phyloP scores from a whole-genome alignment of 1,139 yeast genomes.

The Yamadazyma friedrichii region DNA sequence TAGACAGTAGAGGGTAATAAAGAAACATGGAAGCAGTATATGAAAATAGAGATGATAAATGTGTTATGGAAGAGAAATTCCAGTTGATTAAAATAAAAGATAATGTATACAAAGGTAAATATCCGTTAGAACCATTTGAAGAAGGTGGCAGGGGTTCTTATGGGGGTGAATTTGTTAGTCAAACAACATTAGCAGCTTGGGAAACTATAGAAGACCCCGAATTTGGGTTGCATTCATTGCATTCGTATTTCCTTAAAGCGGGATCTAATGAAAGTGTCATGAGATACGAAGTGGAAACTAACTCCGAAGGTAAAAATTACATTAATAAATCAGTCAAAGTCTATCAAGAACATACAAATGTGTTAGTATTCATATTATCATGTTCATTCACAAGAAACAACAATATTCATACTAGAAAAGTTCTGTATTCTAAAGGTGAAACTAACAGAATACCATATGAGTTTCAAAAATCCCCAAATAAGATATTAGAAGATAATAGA shows the following conservation, averaged over 20 bases:
- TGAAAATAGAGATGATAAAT: constrained; percentile 15
- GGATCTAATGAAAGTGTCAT: constrained; percentile 28
- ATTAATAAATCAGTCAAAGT: constrained; percentile 31
- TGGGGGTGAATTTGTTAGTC: constrained; percentile 42
- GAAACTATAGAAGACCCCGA: constrained; percentile 37
- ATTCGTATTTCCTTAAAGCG: constrained; percentile 37
- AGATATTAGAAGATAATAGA: constrained; percentile 24
- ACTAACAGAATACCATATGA: constrained; percentile 28
- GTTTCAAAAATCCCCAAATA: constrained; percentile 27
- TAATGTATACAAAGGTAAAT: constrained; percentile 25
- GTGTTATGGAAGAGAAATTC: constrained; percentile 26
- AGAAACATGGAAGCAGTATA: constrained; percentile 17
- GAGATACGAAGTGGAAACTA: constrained; percentile 28
- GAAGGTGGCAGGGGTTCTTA: constrained; percentile 36
- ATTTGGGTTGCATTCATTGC: constrained; percentile 40
- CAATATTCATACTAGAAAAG: constrained; percentile 18
- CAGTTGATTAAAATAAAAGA: constrained; percentile 13
- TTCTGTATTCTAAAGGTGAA: constrained; percentile 15
- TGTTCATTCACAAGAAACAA: constrained; percentile 33
- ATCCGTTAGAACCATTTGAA: constrained; percentile 35
- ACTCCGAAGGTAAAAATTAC: constrained; percentile 31
- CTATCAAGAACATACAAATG: constrained; percentile 26
- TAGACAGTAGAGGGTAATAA: no score
- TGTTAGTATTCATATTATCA: constrained; percentile 28
- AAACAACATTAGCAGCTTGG: constrained; percentile 39